Evolutionary conservation across 345 rosid genomes (phyloP).

Genomic region (Rubroshorea leprosula): DNA sequence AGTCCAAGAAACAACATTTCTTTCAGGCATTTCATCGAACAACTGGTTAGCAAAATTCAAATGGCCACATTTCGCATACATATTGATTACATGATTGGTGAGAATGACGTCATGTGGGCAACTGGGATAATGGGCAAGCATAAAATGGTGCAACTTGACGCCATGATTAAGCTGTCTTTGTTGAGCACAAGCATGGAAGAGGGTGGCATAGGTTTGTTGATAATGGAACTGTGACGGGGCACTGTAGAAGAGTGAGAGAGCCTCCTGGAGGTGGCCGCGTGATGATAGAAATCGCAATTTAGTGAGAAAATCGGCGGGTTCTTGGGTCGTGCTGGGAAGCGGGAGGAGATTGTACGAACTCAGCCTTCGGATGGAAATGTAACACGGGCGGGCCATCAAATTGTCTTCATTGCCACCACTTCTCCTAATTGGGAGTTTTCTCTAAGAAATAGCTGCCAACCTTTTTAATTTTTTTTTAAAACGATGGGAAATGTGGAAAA

Average conservation of each 20-base stretch:
- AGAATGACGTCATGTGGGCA: slow-evolving; percentile 31
- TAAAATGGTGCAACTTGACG: slow-evolving; percentile 43
- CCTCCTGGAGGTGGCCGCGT: slow-evolving; percentile 39
- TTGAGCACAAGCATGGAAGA: slow-evolving; percentile 64
- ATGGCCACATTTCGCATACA: slow-evolving; percentile 63
- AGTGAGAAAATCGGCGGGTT: slow-evolving; percentile 20
- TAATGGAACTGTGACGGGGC: slow-evolving; percentile 32
- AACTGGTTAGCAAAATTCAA: slow-evolving; percentile 37
- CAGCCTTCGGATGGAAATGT: slow-evolving; percentile 19
- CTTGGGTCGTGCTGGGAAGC: not conserved
- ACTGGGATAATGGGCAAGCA: slow-evolving; percentile 27
- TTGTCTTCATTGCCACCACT: not conserved
- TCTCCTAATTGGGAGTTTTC: too few species aligned
- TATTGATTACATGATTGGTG: slow-evolving; percentile 52
- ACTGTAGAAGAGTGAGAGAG: slow-evolving; percentile 39
- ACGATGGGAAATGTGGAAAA: too few species aligned
- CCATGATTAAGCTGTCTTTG: slow-evolving; percentile 51
- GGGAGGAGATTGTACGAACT: not conserved
- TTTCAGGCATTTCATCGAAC: slow-evolving; percentile 61
- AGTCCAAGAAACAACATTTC: slow-evolving; percentile 81
- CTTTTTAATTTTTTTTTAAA: too few species aligned
- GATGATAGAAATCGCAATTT: slow-evolving; percentile 26
- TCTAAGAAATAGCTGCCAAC: too few species aligned
- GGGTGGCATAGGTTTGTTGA: slow-evolving; percentile 41
- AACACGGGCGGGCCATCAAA: slow-evolving; percentile 20